These are phyloP conservation scores for Leccinum fibrillosum DNA, from an alignment of 768 basidiomycete genomes.

Conservation along the genomic window DNA sequence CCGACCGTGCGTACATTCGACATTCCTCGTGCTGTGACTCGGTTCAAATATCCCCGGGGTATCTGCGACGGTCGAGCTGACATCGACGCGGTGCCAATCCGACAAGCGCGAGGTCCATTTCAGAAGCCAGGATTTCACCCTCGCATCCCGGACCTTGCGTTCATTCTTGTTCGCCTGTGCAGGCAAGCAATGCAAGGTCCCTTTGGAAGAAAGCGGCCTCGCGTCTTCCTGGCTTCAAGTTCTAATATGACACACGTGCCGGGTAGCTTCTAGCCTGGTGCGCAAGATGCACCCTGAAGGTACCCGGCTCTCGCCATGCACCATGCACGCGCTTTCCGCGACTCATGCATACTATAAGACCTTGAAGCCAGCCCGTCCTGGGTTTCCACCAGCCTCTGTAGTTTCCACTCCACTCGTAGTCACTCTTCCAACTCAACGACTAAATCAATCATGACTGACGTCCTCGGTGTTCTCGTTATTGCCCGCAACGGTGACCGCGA, in stretches of 20 bases:
- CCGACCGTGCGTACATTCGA: conserved; percentile 7
- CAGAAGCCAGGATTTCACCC: conserved; percentile 12
- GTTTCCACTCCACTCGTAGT: conserved; percentile 16
- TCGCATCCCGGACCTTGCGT: conserved; percentile 17
- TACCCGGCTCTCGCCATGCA: conserved; percentile 28
- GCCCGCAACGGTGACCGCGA: conserved; percentile 76
- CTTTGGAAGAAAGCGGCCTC: conserved; percentile 32
- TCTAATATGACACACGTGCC: conserved; percentile 24
- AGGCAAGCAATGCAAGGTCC: conserved; percentile 24
- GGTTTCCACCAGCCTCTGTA: conserved; percentile 16
- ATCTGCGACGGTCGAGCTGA: conserved; percentile 5
- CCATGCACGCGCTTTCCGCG: conserved; percentile 26
- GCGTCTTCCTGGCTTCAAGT: conserved; percentile 29
- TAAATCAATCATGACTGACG: conserved; percentile 37
- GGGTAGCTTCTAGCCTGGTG: conserved; percentile 16
- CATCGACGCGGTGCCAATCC: background rate
- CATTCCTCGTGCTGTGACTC: conserved; percentile 9
- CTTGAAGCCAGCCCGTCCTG: conserved; percentile 2
- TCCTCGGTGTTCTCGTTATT: conserved; percentile 75
- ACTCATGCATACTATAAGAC: conserved; percentile 24
- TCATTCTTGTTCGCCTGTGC: conserved; percentile 32
- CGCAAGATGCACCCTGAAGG: conserved; percentile 21
- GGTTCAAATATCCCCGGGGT: conserved; percentile 1
- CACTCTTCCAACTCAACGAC: conserved; percentile 14
- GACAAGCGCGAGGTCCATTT: conserved; percentile 9